Evolutionary conservation across 2,329 filamentous ascomycete genomes (phyloP).

Genomic region (Penicillium sp.): DNA sequence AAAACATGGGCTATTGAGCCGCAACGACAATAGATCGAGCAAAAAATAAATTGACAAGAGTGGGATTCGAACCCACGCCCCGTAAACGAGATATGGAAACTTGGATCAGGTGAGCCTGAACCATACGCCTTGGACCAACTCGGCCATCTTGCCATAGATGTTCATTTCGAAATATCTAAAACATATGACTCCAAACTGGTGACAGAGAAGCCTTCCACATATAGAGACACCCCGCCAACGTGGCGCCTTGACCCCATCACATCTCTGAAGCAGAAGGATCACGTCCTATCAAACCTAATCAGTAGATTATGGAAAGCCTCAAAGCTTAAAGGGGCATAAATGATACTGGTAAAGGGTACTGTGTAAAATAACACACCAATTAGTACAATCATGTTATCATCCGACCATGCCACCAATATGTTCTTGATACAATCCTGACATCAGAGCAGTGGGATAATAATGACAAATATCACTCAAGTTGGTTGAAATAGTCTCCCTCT

Average conservation of each 20-base stretch:
- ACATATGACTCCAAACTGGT: neutral
- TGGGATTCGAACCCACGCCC: constrained; percentile 23
- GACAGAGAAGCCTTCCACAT: too few species aligned
- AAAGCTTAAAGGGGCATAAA: neutral
- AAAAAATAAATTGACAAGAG: constrained; percentile 19
- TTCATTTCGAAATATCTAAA: neutral
- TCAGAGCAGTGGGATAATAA: neutral
- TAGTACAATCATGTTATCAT: neutral
- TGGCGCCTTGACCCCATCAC: neutral
- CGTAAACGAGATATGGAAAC: constrained; percentile 21
- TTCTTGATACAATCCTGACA: neutral
- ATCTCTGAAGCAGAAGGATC: neutral
- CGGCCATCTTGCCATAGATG: constrained; percentile 33
- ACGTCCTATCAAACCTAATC: neutral
- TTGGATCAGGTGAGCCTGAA: constrained; percentile 31
- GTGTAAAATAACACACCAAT: neutral
- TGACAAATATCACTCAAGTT: neutral
- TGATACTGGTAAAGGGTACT: neutral
- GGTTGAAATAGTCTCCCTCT: neutral
- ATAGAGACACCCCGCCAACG: neutral
- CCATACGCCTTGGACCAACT: constrained; percentile 38
- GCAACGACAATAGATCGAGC: neutral
- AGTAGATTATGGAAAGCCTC: neutral
- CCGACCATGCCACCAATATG: neutral
- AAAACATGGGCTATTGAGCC: too few species aligned